Conservation (phyloP, 768 basidiomycete genomes). For the Xanthoconium stramineum region DNA sequence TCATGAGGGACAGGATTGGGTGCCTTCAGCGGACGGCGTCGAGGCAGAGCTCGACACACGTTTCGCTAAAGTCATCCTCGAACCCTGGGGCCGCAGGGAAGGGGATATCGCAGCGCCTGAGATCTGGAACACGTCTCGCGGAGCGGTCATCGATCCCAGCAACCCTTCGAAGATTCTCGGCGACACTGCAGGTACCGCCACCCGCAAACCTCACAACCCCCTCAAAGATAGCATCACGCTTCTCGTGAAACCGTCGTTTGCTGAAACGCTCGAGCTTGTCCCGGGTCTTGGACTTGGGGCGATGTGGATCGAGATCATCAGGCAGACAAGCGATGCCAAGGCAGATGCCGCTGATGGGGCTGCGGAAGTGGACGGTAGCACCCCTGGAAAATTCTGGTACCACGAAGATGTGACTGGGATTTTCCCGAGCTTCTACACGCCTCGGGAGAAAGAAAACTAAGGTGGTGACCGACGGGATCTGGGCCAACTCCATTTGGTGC, state of each 20-base stretch:
- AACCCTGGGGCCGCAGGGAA: slow-evolving; percentile 50
- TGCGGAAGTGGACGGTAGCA: slow-evolving; percentile 2
- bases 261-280: slow-evolving; percentile 37
- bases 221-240: slow-evolving; percentile 57
- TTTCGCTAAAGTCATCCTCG: slow-evolving; percentile 50
- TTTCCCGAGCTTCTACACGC: slow-evolving; percentile 52
- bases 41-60: slow-evolving; percentile 46
- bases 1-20: slow-evolving; percentile 5
- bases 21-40: slow-evolving; percentile 29
- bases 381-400: slow-evolving; percentile 47
- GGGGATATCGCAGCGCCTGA: slow-evolving; percentile 36
- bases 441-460: slow-evolving; percentile 8
- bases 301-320: slow-evolving; percentile 66
- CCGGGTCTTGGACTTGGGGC: slow-evolving; percentile 61
- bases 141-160: slow-evolving; percentile 31
- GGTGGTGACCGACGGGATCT: background rate
- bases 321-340: slow-evolving; percentile 24
- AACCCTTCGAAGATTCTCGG: slow-evolving; percentile 8
- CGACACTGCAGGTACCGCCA: background rate
- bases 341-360: background rate
- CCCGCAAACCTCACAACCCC: slow-evolving; percentile 43
- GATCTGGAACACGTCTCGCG: slow-evolving; percentile 37
- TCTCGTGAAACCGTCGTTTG: slow-evolving; percentile 45
- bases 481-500: background rate
- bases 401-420: slow-evolving; percentile 52